Evolutionary conservation across 768 basidiomycete species (phyloP).

Genomic region (Rhodotorula babjevae): DNA sequence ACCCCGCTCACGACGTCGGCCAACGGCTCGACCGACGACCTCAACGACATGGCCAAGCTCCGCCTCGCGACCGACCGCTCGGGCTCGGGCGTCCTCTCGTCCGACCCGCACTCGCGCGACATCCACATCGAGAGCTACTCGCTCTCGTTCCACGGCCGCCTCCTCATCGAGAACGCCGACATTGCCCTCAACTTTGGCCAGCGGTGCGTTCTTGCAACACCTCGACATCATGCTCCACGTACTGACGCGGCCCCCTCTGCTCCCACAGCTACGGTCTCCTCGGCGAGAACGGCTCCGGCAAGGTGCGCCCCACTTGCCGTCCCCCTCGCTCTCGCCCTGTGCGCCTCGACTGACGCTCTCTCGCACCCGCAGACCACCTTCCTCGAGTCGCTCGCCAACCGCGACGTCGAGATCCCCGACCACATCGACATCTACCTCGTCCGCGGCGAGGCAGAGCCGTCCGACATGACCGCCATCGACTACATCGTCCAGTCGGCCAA

Average conservation of each 20-base stretch:
- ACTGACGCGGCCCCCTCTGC: background rate
- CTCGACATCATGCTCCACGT: no score
- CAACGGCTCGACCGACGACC: conserved; percentile 71
- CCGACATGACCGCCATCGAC: conserved; percentile 91
- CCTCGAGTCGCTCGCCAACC: conserved; percentile 88
- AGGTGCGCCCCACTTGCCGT: conserved; percentile 55
- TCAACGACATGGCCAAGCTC: conserved; percentile 76
- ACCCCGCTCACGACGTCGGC: conserved; percentile 85
- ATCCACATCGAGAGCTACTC: conserved; percentile 96
- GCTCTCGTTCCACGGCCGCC: conserved; percentile 91
- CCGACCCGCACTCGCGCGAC: conserved; percentile 86
- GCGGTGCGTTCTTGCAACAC: conserved; percentile 52
- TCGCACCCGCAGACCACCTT: conserved; percentile 71
- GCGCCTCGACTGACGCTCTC: background rate
- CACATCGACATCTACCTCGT: conserved; percentile 99
- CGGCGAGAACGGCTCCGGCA: conserved; percentile 98
- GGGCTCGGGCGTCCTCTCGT: conserved; percentile 76
- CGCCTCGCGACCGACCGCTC: conserved; percentile 84
- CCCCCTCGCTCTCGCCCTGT: conserved; percentile 5
- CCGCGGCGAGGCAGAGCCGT: conserved; percentile 88
- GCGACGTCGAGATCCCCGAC: conserved; percentile 86
- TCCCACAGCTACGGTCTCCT: conserved; percentile 71
- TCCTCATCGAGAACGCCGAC: conserved; percentile 59
- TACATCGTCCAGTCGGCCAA: conserved; percentile 90
- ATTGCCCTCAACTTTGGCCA: conserved; percentile 83